Evolutionary conservation across 2,329 filamentous ascomycete genomes (phyloP).

Genomic region (Talaromyces sp.): DNA sequence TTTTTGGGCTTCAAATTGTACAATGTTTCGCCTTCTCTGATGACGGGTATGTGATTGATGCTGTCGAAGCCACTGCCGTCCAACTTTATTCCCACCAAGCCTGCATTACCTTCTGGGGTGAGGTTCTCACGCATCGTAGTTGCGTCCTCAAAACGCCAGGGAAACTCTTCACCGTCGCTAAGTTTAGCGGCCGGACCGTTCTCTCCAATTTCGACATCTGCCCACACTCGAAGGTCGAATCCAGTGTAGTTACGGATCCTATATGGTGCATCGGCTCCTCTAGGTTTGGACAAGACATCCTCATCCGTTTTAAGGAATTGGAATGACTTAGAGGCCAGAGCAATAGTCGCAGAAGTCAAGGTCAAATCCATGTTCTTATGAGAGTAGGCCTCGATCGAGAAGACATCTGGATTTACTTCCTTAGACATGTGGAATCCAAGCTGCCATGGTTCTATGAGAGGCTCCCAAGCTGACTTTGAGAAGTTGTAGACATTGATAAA

Average conservation of each 20-base stretch:
- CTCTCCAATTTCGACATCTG: slow-evolving; percentile 69
- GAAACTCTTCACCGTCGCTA: slow-evolving; percentile 82
- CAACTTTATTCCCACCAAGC: slow-evolving; percentile 76
- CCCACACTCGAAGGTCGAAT: slow-evolving; percentile 82
- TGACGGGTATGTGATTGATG: slow-evolving; percentile 82
- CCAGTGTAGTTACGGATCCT: slow-evolving; percentile 93
- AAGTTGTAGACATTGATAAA: slow-evolving; percentile 99
- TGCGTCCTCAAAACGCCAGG: slow-evolving; percentile 97
- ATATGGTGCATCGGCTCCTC: slow-evolving; percentile 88
- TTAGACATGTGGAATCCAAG: slow-evolving; percentile 86
- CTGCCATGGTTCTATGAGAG: slow-evolving; percentile 92
- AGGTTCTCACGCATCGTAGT: slow-evolving; percentile 94
- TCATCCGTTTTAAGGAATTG: slow-evolving; percentile 85
- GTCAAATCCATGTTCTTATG: slow-evolving; percentile 90
- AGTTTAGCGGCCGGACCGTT: slow-evolving; percentile 69
- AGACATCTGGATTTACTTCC: slow-evolving; percentile 68
- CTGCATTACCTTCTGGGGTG: slow-evolving; percentile 75
- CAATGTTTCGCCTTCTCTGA: slow-evolving; percentile 88
- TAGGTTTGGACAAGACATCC: slow-evolving; percentile 88
- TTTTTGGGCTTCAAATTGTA: slow-evolving; percentile 87
- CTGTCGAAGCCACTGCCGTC: slow-evolving; percentile 93
- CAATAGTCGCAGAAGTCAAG: slow-evolving; percentile 88
- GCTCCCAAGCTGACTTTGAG: slow-evolving; percentile 97
- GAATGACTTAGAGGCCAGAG: slow-evolving; percentile 86
- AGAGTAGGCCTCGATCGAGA: slow-evolving; percentile 83